Percentiles rank a stretch among this genome's conserved stretches.
These are phyloP conservation scores for Suhomyces bribrorum DNA, from an alignment of 1,139 yeast species.

Conservation along the genomic window DNA sequence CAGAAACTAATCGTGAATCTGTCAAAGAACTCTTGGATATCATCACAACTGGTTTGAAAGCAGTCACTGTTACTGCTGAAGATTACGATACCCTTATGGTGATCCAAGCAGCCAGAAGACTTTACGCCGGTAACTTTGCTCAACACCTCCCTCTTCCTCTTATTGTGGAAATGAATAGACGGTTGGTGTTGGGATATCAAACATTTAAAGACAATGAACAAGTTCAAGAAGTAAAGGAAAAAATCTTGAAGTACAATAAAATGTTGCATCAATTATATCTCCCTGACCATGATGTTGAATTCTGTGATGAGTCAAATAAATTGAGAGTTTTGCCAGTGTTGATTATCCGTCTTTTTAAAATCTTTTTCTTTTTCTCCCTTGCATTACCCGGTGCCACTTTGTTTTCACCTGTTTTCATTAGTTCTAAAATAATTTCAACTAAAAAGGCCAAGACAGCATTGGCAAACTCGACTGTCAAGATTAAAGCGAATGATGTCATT, in stretches of 20 bases:
- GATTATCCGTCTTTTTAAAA: slow-evolving; percentile 30
- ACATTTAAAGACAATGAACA: slow-evolving; percentile 38
- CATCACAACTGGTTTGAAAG: slow-evolving; percentile 30
- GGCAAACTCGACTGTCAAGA: slow-evolving; percentile 44
- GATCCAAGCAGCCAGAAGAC: slow-evolving; percentile 41
- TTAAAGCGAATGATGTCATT: slow-evolving; percentile 48
- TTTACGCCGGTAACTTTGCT: slow-evolving; percentile 65
- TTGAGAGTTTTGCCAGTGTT: slow-evolving; percentile 29
- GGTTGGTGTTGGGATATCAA: slow-evolving; percentile 44
- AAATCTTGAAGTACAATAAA: slow-evolving; percentile 39
- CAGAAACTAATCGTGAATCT: slow-evolving; percentile 70
- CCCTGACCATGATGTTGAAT: slow-evolving; percentile 49
- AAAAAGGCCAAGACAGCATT: slow-evolving; percentile 44
- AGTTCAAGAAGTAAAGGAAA: slow-evolving; percentile 33
- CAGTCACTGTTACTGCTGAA: slow-evolving; percentile 35
- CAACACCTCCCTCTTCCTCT: slow-evolving; percentile 54
- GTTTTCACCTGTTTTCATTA: slow-evolving; percentile 48
- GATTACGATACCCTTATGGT: slow-evolving; percentile 38
- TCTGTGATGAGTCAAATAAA: slow-evolving; percentile 31
- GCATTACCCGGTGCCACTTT: slow-evolving; percentile 47
- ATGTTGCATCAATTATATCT: slow-evolving; percentile 36
- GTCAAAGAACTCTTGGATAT: slow-evolving; percentile 45
- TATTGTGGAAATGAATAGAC: slow-evolving; percentile 49
- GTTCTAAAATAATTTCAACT: slow-evolving; percentile 36
- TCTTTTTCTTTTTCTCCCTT: slow-evolving; percentile 36